Evolutionary conservation across 768 basidiomycete genomes (phyloP).

Genomic region (Crepidotus variabilis): DNA sequence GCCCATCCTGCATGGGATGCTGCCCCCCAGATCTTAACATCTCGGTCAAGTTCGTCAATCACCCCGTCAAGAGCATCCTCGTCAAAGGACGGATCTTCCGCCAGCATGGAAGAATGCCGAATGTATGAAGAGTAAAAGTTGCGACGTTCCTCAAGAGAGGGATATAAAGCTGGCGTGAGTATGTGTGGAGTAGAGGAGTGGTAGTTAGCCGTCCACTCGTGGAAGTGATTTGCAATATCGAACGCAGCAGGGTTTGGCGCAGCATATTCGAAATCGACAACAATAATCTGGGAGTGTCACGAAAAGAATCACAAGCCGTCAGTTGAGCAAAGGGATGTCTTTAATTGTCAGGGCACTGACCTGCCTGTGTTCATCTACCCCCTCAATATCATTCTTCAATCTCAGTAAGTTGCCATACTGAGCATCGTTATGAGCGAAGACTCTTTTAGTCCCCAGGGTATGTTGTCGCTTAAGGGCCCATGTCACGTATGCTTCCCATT

Average conservation of each 20-base stretch:
- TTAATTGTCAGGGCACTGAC: constrained; percentile 33
- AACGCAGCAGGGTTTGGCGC: constrained; percentile 88
- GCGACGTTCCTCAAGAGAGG: constrained; percentile 62
- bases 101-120: constrained; percentile 37
- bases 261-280: constrained; percentile 98
- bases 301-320: constrained; percentile 3
- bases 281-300: constrained; percentile 61
- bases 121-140: constrained; percentile 90
- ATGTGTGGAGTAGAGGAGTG: constrained; percentile 66
- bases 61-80: constrained; percentile 37
- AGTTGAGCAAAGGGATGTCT: background rate
- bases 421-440: constrained; percentile 91
- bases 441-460: constrained; percentile 56
- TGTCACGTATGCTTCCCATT: constrained; percentile 65
- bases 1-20: constrained; percentile 92
- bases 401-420: constrained; percentile 92
- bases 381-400: constrained; percentile 52
- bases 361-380: constrained; percentile 72
- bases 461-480: constrained; percentile 68
- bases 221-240: constrained; percentile 96
- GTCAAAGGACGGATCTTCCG: constrained; percentile 26
- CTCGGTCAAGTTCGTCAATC: constrained; percentile 62
- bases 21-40: constrained; percentile 87
- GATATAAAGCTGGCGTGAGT: constrained; percentile 64
- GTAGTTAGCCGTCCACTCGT: constrained; percentile 96